Base-by-base conservation (phyloP, 1,284 basidiomycete genomes). In the Trichosporon sp. region DNA sequence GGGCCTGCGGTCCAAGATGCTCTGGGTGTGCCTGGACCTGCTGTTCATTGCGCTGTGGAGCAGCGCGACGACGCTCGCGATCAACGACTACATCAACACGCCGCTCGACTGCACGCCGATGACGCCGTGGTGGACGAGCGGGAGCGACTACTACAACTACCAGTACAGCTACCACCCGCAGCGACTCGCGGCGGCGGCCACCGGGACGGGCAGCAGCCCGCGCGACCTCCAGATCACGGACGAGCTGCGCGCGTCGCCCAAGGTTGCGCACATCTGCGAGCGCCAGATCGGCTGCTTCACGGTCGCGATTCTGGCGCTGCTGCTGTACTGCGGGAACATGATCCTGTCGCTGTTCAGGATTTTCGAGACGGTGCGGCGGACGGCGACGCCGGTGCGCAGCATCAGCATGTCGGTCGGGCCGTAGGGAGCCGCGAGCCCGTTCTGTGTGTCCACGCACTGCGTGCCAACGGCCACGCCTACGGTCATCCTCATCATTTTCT, bases 51-150 rank as follows among this genome's bases (percentile, higher is more conserved):
- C 77, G 0, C 68, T 83, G 12, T 81, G 81, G 82, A 78, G 76
- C 15, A 75, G 74, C 2, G 75, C 75, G 27, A 76, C 86, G 15
- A 82, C 85, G 0, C 79, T 87, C 23, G 76, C 85, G 0, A 84
- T 85, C 72, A 86, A 87, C 76, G 86, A 87, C 75, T 84, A 85
- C 74, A 85, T 87, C 70, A 85, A 85, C 18, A 86, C 85, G n/a
- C 84, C 86, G 5, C 78, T 87, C 56, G 76, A 84, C 64, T 87
- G 87, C 73, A 79, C 81, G 2, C 35, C 75, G 7, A 75, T 71
- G 31, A 73, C 68, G 3, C 76, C 80, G 9, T 81, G 81, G 80
- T 81, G 82, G 82, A 47, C 68, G n/a, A 31, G 53, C 13, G 69
- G 68, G 4, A 7, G 32, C 32, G 66, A 68, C 35, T 70, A 69